Evolutionary conservation across 129 eudicot species (phyloP), one percentile per base, ranked within the genome.

Genomic region (Deinandra increscens): DNA sequence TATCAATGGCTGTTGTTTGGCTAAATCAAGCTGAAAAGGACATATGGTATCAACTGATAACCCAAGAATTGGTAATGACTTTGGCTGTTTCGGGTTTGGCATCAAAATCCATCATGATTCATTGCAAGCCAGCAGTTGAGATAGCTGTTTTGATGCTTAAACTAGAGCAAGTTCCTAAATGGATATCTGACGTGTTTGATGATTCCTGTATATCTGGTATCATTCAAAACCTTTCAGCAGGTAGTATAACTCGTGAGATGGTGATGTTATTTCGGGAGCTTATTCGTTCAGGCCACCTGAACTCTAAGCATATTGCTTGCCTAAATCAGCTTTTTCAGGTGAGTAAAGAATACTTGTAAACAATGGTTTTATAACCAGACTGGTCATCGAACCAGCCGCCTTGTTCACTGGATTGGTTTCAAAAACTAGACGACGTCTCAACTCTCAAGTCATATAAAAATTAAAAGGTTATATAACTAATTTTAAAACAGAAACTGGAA

Each of bases 281-380:
- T 23, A 78, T 85, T 60, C 71, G 36, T 51, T 69, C 79, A 20
- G 92, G 93, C 44, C 79, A 38, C 58, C 83, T 94, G 58, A 89
- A 85, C 41, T 55, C 92, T 54, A 82, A 84, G 37, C 96, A 89
- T 58, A 74, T 87, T 82, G 85, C 89, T 66, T 60, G 68, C 66
- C 78, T 94, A 34, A 85, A 76, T 76, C 80, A 81, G 70, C 61
- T 84, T 26, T 84, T 94, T 72, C 97, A 94, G 99, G 99, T 89
- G 68, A 80, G 3, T 22, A 73, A 14, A 34, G 11, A 59, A 60
- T n/a, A 37, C 29, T 69, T 38, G 2, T 26, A 33, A 50, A 60
- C 4, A 29, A 43, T 58, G 56, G 0, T 46, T n/a, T 44, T 5
- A 13, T 44, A 44, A 44, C 48, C 48, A 43, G 31, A 26, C 39